Conservation (phyloP, 176 grass and related monocot species). For the bread wheat (Triticum aestivum) region DNA sequence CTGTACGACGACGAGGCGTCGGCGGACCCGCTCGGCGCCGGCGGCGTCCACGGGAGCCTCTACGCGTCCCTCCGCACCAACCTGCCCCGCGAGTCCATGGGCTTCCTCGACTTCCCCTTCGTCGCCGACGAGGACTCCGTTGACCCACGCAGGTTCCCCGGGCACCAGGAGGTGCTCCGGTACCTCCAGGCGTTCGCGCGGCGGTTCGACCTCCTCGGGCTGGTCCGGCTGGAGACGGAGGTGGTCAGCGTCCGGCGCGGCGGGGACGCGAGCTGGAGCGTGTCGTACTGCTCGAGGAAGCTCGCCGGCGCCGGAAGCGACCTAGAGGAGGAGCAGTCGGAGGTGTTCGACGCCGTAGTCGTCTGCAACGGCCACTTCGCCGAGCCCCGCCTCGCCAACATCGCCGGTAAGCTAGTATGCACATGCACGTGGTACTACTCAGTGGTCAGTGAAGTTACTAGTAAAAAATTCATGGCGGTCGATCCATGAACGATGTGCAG, state of each 20-base stretch:
- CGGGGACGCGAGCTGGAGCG: slow-evolving; percentile 30
- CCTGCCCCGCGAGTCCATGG: slow-evolving; percentile 76
- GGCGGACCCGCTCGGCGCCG: slow-evolving; percentile 45
- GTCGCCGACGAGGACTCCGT: neutral
- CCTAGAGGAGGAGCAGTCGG: slow-evolving; percentile 7
- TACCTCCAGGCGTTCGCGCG: slow-evolving; percentile 44
- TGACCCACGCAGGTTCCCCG: slow-evolving; percentile 47
- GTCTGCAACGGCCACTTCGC: slow-evolving; percentile 55
- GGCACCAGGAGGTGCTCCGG: slow-evolving; percentile 53
- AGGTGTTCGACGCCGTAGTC: slow-evolving; percentile 46
- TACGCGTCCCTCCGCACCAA: slow-evolving; percentile 82
- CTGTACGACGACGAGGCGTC: neutral
- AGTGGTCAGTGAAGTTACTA: no score
- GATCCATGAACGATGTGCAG: neutral
- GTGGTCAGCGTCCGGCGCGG: slow-evolving; percentile 30
- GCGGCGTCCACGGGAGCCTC: slow-evolving; percentile 60
- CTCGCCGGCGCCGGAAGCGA: neutral
- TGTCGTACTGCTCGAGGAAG: neutral
- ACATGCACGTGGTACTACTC: no score
- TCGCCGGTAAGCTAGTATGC: slow-evolving; percentile 37
- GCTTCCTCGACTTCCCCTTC: slow-evolving; percentile 84
- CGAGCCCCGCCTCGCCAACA: slow-evolving; percentile 44
- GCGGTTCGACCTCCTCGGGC: slow-evolving; percentile 30
- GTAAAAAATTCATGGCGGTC: neutral
- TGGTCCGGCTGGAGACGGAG: slow-evolving; percentile 42